Evolutionary conservation across 768 basidiomycete species (phyloP), one percentile per base, ranked within the genome.

Genomic region (Cubamyces lactineus): DNA sequence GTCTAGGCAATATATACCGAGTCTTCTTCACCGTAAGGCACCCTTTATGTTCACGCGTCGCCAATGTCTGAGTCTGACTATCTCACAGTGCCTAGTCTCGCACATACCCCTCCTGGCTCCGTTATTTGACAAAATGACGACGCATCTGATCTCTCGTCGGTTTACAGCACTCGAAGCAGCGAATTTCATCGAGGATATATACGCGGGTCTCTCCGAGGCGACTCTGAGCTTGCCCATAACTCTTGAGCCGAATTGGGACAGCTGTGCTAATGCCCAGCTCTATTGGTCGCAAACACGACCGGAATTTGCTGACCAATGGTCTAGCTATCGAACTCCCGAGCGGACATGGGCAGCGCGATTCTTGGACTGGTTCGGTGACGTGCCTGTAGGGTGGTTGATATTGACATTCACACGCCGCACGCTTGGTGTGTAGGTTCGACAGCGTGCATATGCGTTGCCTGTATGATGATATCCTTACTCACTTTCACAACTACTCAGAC

Each of bases 51-150:
- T 34, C 34, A 34, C 34, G 9, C 28, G 28, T 28, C 28, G 28
- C 28, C 7, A 28, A 28, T 7, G 28, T 1, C 9, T 11, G 5
- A 1, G 34, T 34, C 34, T 34, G 30, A 8, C 11, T 16, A 11
- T 6, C 1, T 45, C 26, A 30, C 19, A 52, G 51, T 13, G 40
- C 19, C 30, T 23, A 6, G 46, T 47, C 4, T 30, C 52, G 17
- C 17, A 16, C 3, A 28, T 48, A 5, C 59, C 51, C 15, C 26
- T 43, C 4, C 52, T 61, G 3, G 52, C 45, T 7, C 50, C 59
- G 0, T 39, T 61, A 23, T 61, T 58, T 16, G 50, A 60, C 40
- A 21, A 26, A 5, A 60, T 60, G 58, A 60, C 58, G 12, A 60
- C 58, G 6, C 41, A 60, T 23, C 6, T 52, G 12, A 24, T 53